A percentile compares a stretch with the other conserved stretches of the same genome.
These are phyloP conservation scores for Phtheirospermum japonicum DNA, from an alignment of 257 asterid species.

Conservation along the genomic window DNA sequence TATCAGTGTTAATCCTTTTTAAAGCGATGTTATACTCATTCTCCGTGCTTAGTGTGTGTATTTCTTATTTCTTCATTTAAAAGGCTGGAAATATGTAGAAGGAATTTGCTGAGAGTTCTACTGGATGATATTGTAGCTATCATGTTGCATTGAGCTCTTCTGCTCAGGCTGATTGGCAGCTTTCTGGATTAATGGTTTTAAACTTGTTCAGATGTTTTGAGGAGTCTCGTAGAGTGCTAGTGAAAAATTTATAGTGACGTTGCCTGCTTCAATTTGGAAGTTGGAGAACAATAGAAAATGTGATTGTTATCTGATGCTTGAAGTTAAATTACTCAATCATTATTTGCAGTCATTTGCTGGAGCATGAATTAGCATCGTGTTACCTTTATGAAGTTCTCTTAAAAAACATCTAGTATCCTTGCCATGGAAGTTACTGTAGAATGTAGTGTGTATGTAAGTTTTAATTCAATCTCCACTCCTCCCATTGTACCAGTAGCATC, in stretches of 20 bases:
- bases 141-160: background rate
- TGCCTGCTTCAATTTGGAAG: background rate
- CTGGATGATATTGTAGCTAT: conserved; percentile 10
- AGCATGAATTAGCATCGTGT: background rate
- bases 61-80: background rate
- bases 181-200: conserved; percentile 1
- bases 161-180: conserved; percentile 14
- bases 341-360: background rate
- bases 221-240: background rate
- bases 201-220: background rate
- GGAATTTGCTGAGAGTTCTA: background rate
- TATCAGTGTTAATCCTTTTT: background rate
- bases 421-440: background rate
- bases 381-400: background rate
- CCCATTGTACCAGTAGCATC: background rate
- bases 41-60: background rate
- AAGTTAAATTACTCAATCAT: background rate
- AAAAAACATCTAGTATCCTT: background rate
- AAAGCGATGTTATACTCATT: conserved; percentile 4
- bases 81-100: conserved; percentile 1
- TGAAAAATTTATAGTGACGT: background rate
- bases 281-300: background rate
- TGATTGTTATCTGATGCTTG: conserved; percentile 8
- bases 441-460: background rate
- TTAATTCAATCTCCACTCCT: background rate